phyloP scores from a whole-genome alignment of 768 basidiomycete species.

The Leucocoprinus leucothites region DNA sequence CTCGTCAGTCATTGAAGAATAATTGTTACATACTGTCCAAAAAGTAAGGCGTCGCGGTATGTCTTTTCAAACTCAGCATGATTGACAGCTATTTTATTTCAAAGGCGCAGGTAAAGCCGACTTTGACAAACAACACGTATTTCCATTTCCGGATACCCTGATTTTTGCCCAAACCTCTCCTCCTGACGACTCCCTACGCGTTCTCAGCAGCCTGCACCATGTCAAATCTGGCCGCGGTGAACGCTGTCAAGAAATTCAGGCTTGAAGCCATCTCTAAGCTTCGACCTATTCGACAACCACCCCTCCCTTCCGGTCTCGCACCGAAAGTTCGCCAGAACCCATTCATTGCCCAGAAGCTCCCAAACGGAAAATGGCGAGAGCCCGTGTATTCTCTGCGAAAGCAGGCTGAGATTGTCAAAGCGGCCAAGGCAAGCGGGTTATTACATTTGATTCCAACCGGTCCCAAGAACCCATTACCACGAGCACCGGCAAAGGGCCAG shows the following conservation, averaged over 20 bases:
- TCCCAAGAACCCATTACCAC: constrained; percentile 40
- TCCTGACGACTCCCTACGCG: too few species aligned
- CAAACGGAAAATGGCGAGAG: constrained; percentile 61
- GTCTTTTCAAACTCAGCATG: too few species aligned
- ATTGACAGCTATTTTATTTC: too few species aligned
- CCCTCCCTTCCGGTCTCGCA: neutral
- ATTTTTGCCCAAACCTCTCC: too few species aligned
- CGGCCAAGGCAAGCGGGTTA: constrained; percentile 51
- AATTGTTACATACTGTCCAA: too few species aligned
- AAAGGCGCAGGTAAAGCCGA: too few species aligned
- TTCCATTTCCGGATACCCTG: too few species aligned
- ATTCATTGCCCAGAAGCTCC: constrained; percentile 63
- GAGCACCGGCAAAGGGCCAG: neutral
- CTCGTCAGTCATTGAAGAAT: too few species aligned
- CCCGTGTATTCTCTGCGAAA: constrained; percentile 71
- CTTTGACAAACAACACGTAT: too few species aligned
- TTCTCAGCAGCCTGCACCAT: neutral
- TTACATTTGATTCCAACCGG: constrained; percentile 67
- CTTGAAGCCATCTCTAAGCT: constrained; percentile 14
- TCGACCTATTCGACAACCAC: neutral
- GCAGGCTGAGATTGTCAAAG: constrained; percentile 77
- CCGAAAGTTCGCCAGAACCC: constrained; percentile 50
- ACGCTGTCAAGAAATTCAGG: constrained; percentile 42
- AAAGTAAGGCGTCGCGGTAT: too few species aligned
- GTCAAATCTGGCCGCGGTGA: constrained; percentile 19